Percentiles rank a stretch among this genome's conserved stretches.
Conservation (phyloP, 495 filamentous ascomycete genomes). For the Penicillium paradoxum region DNA sequence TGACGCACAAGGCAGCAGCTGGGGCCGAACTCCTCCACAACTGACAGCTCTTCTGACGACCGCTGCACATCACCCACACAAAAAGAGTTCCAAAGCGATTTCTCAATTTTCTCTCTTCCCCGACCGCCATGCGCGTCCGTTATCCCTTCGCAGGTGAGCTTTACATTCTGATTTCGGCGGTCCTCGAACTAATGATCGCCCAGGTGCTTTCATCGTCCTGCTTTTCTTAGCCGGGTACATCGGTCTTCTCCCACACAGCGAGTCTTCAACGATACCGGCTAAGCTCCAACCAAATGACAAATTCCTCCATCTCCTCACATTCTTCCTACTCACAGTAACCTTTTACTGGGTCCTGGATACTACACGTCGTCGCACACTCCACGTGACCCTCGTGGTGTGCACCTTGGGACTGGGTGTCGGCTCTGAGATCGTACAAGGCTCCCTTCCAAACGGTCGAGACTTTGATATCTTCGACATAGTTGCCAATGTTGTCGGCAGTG, state of each 20-base stretch:
- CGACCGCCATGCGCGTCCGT: slow-evolving; percentile 59
- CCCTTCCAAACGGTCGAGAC: slow-evolving; percentile 71
- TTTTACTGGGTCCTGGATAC: slow-evolving; percentile 99
- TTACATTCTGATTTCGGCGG: slow-evolving; percentile 6
- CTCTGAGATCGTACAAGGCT: slow-evolving; percentile 77
- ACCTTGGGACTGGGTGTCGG: slow-evolving; percentile 70
- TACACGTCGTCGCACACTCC: slow-evolving; percentile 72
- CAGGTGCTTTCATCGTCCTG: slow-evolving; percentile 70
- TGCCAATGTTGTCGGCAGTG: slow-evolving; percentile 80
- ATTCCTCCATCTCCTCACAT: slow-evolving; percentile 79
- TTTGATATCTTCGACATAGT: slow-evolving; percentile 86
- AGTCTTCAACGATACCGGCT: slow-evolving; percentile 60
- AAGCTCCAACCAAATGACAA: slow-evolving; percentile 79
- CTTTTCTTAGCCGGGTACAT: slow-evolving; percentile 71
- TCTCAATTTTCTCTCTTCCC: neutral
- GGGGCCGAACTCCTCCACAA: slow-evolving; percentile 18
- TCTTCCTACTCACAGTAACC: slow-evolving; percentile 77
- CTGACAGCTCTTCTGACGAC: slow-evolving; percentile 4
- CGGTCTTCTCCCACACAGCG: slow-evolving; percentile 58
- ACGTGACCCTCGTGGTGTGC: slow-evolving; percentile 78
- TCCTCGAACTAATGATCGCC: slow-evolving; percentile 12
- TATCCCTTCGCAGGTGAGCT: slow-evolving; percentile 66
- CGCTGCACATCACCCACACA: neutral
- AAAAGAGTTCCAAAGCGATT: neutral
- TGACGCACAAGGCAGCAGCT: slow-evolving; percentile 28